These are phyloP conservation scores for Fusarium nanum DNA, from an alignment of 2,329 filamentous ascomycete genomes.

Conservation along the genomic window DNA sequence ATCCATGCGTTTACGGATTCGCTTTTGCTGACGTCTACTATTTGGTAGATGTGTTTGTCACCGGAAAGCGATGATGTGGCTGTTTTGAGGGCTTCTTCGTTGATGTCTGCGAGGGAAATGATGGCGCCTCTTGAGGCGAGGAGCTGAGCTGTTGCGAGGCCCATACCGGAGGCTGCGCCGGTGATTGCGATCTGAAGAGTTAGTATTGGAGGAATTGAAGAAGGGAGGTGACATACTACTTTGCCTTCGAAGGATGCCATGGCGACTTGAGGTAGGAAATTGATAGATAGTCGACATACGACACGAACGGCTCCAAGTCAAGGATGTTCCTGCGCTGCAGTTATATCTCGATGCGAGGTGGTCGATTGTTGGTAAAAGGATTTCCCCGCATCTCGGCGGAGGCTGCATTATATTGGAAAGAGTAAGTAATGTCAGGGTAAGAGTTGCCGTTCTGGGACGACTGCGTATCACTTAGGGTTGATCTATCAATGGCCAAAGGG, in stretches of 20 bases:
- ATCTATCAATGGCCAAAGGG: too few species aligned
- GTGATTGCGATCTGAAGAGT: conserved; percentile 30
- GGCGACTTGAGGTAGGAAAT: too few species aligned
- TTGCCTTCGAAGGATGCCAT: conserved; percentile 13
- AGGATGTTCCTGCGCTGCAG: too few species aligned
- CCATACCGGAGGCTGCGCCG: conserved; percentile 40
- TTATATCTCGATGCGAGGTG: not conserved
- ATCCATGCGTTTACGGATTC: conserved; percentile 44
- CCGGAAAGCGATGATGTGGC: not conserved
- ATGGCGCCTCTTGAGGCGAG: conserved; percentile 35
- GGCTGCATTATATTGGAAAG: too few species aligned
- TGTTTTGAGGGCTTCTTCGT: conserved; percentile 18
- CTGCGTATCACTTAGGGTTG: too few species aligned
- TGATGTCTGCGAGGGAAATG: conserved; percentile 37
- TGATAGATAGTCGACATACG: too few species aligned
- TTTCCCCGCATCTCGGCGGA: too few species aligned
- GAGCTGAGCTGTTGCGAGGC: conserved; percentile 37
- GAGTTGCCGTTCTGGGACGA: too few species aligned
- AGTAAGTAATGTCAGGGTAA: too few species aligned
- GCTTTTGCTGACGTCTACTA: conserved; percentile 29
- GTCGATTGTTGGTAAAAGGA: too few species aligned
- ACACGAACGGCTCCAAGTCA: too few species aligned
- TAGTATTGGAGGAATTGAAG: rapidly evolving
- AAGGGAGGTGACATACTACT: not conserved
- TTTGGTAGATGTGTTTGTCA: not conserved